phyloP scores from a whole-genome alignment of 2,329 filamentous ascomycete species.

The Diaporthe vexans region DNA sequence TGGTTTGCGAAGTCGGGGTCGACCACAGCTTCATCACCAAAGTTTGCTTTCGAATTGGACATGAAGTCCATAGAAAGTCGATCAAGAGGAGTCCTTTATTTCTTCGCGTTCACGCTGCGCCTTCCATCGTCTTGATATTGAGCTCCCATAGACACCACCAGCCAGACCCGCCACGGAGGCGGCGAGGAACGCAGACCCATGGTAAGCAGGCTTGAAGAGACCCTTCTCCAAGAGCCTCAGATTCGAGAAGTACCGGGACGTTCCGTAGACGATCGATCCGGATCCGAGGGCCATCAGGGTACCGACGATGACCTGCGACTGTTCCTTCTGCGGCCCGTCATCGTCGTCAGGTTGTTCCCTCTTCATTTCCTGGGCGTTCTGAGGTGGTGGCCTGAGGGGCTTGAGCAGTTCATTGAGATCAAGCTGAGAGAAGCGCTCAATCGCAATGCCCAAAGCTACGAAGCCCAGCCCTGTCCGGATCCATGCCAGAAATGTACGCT shows the following conservation, averaged over 20 bases:
- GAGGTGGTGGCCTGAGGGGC: constrained; percentile 45
- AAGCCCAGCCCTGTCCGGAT: constrained; percentile 65
- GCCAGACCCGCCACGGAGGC: constrained; percentile 50
- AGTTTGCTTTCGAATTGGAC: background rate
- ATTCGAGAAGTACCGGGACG: constrained; percentile 60
- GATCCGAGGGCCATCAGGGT: constrained; percentile 60
- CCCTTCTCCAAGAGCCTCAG: constrained; percentile 58
- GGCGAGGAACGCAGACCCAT: constrained; percentile 49
- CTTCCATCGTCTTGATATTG: constrained; percentile 44
- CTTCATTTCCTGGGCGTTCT: constrained; percentile 37
- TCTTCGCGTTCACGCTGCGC: constrained; percentile 41
- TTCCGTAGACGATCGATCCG: constrained; percentile 62
- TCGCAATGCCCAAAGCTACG: constrained; percentile 65
- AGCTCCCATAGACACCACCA: constrained; percentile 49
- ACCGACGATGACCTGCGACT: constrained; percentile 54
- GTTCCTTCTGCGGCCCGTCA: constrained; percentile 47
- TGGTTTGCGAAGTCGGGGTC: background rate
- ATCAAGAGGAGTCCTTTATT: constrained; percentile 30
- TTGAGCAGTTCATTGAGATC: constrained; percentile 52
- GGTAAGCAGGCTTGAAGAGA: constrained; percentile 54
- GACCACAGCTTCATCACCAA: too few species aligned
- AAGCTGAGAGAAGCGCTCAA: constrained; percentile 61
- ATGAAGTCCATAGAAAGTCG: too few species aligned
- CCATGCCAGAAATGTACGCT: constrained; percentile 68
- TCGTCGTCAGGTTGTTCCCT: constrained; percentile 25